Conservation (phyloP, 2,329 filamentous ascomycete genomes). For the Fusarium solani-melongenae region DNA sequence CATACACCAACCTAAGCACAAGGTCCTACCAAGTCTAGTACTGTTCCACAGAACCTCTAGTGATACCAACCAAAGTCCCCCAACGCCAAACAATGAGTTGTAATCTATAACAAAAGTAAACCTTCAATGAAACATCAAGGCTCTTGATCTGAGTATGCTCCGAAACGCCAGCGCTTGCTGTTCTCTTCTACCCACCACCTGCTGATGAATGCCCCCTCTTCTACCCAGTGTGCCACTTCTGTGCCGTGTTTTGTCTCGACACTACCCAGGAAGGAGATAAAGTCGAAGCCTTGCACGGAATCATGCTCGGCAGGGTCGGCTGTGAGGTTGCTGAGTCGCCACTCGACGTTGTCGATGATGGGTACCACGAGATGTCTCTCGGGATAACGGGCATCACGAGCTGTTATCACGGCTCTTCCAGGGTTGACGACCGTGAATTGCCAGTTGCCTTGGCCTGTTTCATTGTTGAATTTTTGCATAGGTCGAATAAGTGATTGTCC, state of each 20-base stretch:
- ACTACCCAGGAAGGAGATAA: conserved; percentile 34
- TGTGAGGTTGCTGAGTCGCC: conserved; percentile 45
- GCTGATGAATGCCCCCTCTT: conserved; percentile 46
- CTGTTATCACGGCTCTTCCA: conserved; percentile 45
- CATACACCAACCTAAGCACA: not conserved
- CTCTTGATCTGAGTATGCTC: conserved; percentile 1
- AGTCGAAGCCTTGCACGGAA: conserved; percentile 43
- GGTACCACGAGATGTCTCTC: conserved; percentile 47
- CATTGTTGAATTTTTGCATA: conserved; percentile 10
- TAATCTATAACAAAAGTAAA: not conserved
- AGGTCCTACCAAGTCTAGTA: not conserved
- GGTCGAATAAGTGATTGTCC: conserved; percentile 48
- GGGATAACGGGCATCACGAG: conserved; percentile 46
- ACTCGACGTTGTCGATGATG: conserved; percentile 46
- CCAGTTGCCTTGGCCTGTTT: conserved; percentile 44
- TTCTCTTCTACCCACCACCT: conserved; percentile 51
- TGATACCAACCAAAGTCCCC: not conserved
- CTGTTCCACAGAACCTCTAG: not conserved
- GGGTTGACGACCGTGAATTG: conserved; percentile 49
- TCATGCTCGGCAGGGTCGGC: conserved; percentile 42
- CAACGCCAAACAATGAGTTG: conserved; percentile 1
- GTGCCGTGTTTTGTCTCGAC: conserved; percentile 39
- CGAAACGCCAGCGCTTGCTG: conserved; percentile 48
- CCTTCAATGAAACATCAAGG: not conserved
- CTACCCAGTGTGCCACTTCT: conserved; percentile 44